Evolutionary conservation across 345 rosid genomes (phyloP), one percentile per base, ranked within the genome.

Genomic region (Anacardium occidentale): DNA sequence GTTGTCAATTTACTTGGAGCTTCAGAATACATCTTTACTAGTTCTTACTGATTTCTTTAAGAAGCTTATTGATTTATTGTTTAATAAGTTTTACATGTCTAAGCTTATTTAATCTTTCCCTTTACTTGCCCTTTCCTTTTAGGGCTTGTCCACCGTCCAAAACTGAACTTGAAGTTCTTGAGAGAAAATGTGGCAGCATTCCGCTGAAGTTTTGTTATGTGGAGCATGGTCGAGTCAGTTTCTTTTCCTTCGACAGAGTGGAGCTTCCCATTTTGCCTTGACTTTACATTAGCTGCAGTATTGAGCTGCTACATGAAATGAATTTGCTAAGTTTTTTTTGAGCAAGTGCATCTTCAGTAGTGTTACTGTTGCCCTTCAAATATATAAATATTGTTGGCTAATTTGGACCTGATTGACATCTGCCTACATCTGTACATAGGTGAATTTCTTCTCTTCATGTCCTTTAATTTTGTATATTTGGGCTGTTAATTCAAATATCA

Each of bases 211-310:
- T 90, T 24, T 90, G 92, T 76, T 89, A 86, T 44, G 77, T 87
- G 44, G 87, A 89, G 51, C 78, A 85, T 10, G 94, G 96, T 4
- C 89, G 88, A 40, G 85, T 81, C 40, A 89, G 97, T 84, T 85
- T 85, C 79, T 90, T 89, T 79, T 78, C 88, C 71, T 84, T 90
- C 63, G 66, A 51, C 51, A 84, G 55, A 45, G 67, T 64, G 59
- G 80, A 83, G 52, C 87, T 88, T 64, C 86, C 89, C 42, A 57
- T 74, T 32, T 75, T 88, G 25, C 85, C 91, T 14, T 94, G 80
- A 86, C 52, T 29, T 26, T 47, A 20, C 52, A 18, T 50, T 22
- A 26, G 7, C 51, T 21, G 24, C 40, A 9, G 34, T 32, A 15
- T 61, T 12, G 0, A 52, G 42, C 37, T 26, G 45, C 7, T 10